Evolutionary conservation across 306 rosid genomes (phyloP).

Genomic region (Alnus glutinosa): DNA sequence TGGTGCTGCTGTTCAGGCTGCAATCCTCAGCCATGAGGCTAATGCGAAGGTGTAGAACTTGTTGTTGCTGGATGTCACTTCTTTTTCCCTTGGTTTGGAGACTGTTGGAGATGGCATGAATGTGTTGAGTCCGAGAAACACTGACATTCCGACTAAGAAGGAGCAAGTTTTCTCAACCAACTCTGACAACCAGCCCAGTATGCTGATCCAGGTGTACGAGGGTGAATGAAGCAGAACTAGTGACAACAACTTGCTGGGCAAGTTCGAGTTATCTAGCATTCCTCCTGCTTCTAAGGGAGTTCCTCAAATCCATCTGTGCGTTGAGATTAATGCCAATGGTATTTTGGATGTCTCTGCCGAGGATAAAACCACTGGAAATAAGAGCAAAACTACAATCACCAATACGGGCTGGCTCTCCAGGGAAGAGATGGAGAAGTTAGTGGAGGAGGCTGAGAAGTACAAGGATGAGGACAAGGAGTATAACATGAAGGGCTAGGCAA

Average conservation of each 20-base stretch:
- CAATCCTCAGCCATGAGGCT: constrained; percentile 27
- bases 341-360: constrained; percentile 50
- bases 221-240: constrained; percentile 50
- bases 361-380: constrained; percentile 53
- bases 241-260: constrained; percentile 52
- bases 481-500: constrained; percentile 50
- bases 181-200: accelerated
- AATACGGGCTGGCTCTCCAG: constrained; percentile 53
- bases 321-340: constrained; percentile 45
- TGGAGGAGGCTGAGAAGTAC: constrained; percentile 50
- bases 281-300: constrained; percentile 52
- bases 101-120: too few species aligned
- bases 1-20: constrained; percentile 45
- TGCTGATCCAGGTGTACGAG: constrained; percentile 35
- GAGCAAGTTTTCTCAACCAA: too few species aligned
- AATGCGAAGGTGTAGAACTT: background rate
- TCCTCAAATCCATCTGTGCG: constrained; percentile 41
- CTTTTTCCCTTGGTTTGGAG: too few species aligned
- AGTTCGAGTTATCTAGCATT: constrained; percentile 48
- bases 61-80: too few species aligned
- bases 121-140: too few species aligned
- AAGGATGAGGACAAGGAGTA: constrained; percentile 51
- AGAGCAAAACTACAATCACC: constrained; percentile 49
- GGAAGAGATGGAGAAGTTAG: constrained; percentile 53
- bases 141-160: too few species aligned